Base-by-base conservation (phyloP, 129 eudicot species). In the Smallanthus sonchifolius region DNA sequence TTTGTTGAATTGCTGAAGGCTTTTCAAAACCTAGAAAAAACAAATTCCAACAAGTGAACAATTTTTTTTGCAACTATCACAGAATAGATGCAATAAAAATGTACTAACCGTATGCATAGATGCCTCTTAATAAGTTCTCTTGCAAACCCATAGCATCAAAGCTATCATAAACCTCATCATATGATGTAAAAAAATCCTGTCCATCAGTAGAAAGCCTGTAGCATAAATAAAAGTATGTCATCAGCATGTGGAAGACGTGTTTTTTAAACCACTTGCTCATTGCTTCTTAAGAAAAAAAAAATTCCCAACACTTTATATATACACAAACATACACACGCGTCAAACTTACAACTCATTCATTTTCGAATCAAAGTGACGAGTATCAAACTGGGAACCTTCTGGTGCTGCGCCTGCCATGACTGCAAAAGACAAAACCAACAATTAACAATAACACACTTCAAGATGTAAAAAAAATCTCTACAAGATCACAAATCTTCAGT, bases 111-210 rank as follows among this genome's bases (percentile, higher is more conserved):
- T 86, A 86, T 17, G 91, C 91, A 67, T 86, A 86, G 52, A 86
- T 86, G 68, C 91, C 91, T 81, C 91, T 86, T 36, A 86, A 59
- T 28, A 86, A 86, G 73, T 85, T 85, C 69, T 85, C 89, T 82
- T 85, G 89, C 49, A 85, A 48, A 67, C 84, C 84, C 89, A 85
- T 86, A 13, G 82, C 75, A 77, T 86, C 91, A 74, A 86, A 86
- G 48, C 84, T 86, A 55, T 86, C 91, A 35, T 83, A 83, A 66
- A 80, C 87, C 74, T 86, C 91, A 24, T 86, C 91, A 38, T 83
- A 86, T 1, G 91, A 83, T 44, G 91, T 86, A 69, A 86, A 86
- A 60, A 86, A 86, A 52, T 83, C 91, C 52, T 86, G 85, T 3
- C 84, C 87, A 4, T 86, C 91, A 28, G 82, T 65, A 17, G 87